phyloP scores from a whole-genome alignment of 352 stramenopile genomes.

The Globisporangium canariense region DNA sequence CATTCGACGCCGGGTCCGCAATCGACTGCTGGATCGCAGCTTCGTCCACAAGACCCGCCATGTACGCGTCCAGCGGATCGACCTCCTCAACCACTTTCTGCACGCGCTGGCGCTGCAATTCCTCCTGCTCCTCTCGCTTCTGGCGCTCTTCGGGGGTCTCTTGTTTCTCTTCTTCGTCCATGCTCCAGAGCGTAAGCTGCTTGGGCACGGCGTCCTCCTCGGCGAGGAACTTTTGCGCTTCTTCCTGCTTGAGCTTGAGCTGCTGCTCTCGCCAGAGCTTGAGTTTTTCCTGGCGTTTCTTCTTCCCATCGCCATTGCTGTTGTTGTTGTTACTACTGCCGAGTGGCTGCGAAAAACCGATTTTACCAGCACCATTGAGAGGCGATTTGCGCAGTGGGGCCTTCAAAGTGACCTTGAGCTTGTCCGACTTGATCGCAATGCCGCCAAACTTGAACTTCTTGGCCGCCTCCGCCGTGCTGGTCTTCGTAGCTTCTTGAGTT shows the following conservation, averaged over 20 bases:
- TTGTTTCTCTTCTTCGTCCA: conserved; percentile 64
- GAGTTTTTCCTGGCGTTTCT: conserved; percentile 45
- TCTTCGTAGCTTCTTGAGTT: conserved; percentile 5
- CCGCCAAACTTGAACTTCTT: conserved; percentile 69
- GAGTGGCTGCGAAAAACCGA: neutral
- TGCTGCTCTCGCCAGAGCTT: conserved; percentile 61
- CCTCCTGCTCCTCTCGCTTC: conserved; percentile 44
- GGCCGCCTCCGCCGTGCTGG: conserved; percentile 16
- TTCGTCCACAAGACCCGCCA: conserved; percentile 80
- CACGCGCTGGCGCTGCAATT: conserved; percentile 48
- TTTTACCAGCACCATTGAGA: neutral
- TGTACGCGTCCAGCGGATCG: conserved; percentile 83
- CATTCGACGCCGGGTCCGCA: conserved; percentile 62
- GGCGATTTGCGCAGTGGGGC: conserved; percentile 15
- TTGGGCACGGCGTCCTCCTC: conserved; percentile 71
- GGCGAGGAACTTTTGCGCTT: conserved; percentile 58
- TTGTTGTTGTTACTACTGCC: neutral
- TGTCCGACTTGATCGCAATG: conserved; percentile 59
- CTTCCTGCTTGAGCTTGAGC: conserved; percentile 55
- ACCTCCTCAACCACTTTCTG: conserved; percentile 79
- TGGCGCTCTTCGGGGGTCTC: conserved; percentile 49
- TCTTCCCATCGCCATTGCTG: conserved; percentile 30
- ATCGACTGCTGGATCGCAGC: conserved; percentile 72
- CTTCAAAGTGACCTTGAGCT: conserved; percentile 22
- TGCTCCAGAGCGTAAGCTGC: conserved; percentile 53